Base-by-base conservation (phyloP, 805 yeast species). In the Starmerella apis region DNA sequence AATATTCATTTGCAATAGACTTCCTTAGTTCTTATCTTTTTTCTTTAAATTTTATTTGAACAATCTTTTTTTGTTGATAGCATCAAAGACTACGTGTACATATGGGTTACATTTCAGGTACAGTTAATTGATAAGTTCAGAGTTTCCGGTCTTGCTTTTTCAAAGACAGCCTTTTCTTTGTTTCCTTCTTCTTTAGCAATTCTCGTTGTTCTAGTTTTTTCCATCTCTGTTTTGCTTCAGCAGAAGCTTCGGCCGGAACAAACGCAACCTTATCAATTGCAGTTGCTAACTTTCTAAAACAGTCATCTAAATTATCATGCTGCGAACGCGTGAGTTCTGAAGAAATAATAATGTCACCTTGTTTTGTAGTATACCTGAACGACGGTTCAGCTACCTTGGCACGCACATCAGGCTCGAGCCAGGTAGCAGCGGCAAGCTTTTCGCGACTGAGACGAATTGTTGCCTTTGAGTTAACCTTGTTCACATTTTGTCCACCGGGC, bases 401-500 rank as follows among this genome's bases (percentile, higher is more conserved):
- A 46, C 71, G 63, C 1, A 81, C 66, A 4, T 72, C 71, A 4
- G 49, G 53, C 0, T 92, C 90, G 3, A 83, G 71, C 87, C 88
- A 82, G 4, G 59, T 52, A 1, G 74, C 73, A 1, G 59, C 55
- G 2, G 71, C 63, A 74, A 85, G 73, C 31, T 69, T 62, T 4
- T 64, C 64, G 0, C 70, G 63, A 7, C 62, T 64, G 49, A 80
- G 58, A 4, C 75, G 67, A 18, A 85, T 61, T 0, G 85, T 79
- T 7, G 87, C 85, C 59, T 84, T 81, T 1, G 83, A 73, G 27
- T 68, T 71, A 50, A 67, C 70, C 58, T 85, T 85, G 63, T 85
- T 85, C 10, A 86, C 94, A 60, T 86, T 81, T 58, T 85, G 94
- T 0, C 95, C 95, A 1, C 95, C 94, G 0, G 94, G 86, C 0